phyloP scores from a whole-genome alignment of 306 rosid species.

The Spatholobus suberectus region DNA sequence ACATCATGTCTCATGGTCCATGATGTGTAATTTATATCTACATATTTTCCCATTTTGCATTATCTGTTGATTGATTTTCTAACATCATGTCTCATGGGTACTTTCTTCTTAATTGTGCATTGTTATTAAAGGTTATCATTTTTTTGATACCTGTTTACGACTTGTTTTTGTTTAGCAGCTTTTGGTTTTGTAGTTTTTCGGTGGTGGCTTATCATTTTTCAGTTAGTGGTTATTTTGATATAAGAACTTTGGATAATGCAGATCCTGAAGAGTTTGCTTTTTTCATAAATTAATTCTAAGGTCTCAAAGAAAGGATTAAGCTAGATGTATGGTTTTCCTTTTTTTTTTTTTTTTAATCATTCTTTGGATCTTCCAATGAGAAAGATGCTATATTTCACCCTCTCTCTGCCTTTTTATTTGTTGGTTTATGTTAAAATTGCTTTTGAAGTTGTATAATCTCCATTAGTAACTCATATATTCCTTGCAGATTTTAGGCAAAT shows the following conservation, averaged over 20 bases:
- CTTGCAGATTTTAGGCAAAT: conserved; percentile 73
- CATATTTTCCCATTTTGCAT: too few relatives aligned
- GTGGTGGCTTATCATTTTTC: neutral
- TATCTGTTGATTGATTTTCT: too few relatives aligned
- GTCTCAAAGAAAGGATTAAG: neutral
- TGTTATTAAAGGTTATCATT: conserved; percentile 11
- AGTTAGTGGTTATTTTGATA: neutral
- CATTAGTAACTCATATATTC: conserved; percentile 23
- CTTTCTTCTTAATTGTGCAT: neutral
- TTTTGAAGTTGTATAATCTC: conserved; percentile 27
- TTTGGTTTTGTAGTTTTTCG: conserved; percentile 16
- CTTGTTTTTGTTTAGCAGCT: neutral
- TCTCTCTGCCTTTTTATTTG: neutral
- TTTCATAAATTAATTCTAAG: neutral
- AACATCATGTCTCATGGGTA: too few relatives aligned
- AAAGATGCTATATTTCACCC: neutral
- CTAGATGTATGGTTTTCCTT: neutral
- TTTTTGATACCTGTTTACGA: neutral
- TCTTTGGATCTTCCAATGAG: neutral
- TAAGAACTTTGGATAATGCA: conserved; percentile 2
- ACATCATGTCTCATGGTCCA: neutral
- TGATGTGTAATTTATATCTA: too few relatives aligned
- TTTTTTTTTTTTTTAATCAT: neutral
- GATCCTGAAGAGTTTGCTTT: neutral
- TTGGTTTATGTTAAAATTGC: neutral